Conservation (phyloP, 2,329 filamentous ascomycete species). For the Alternaria sp. region DNA sequence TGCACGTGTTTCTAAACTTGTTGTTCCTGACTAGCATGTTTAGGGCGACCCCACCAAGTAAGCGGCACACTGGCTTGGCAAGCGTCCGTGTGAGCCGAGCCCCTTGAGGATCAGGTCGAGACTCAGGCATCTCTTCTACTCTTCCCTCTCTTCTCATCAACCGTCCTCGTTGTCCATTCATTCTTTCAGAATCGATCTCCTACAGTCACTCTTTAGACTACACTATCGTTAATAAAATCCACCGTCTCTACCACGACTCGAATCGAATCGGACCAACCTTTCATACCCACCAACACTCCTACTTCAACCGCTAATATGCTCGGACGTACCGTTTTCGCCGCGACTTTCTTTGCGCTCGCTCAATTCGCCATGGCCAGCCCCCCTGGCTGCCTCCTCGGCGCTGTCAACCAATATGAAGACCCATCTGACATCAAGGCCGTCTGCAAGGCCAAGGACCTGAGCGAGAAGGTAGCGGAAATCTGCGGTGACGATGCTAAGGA, state of each 20-base stretch:
- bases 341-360: slow-evolving; percentile 36
- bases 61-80: slow-evolving; percentile 13
- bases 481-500: slow-evolving; percentile 34
- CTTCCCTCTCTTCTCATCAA: slow-evolving; percentile 15
- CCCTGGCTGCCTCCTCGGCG: slow-evolving; percentile 43
- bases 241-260: slow-evolving; percentile 6
- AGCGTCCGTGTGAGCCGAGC: slow-evolving; percentile 6
- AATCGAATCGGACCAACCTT: neutral
- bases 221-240: slow-evolving; percentile 17
- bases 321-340: slow-evolving; percentile 37
- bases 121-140: slow-evolving; percentile 10
- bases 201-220: slow-evolving; percentile 29
- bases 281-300: neutral
- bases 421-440: slow-evolving; percentile 36
- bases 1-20: slow-evolving; percentile 16
- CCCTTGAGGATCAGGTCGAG: slow-evolving; percentile 13
- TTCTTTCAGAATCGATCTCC: slow-evolving; percentile 15
- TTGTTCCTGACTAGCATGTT: slow-evolving; percentile 32
- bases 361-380: slow-evolving; percentile 32
- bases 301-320: slow-evolving; percentile 33
- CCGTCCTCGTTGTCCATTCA: slow-evolving; percentile 23
- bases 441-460: slow-evolving; percentile 40
- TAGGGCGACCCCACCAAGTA: slow-evolving; percentile 15
- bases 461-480: slow-evolving; percentile 31
- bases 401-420: slow-evolving; percentile 40